phyloP scores from a whole-genome alignment of 1,139 yeast species.

The Zygosaccharomyces sapae region DNA sequence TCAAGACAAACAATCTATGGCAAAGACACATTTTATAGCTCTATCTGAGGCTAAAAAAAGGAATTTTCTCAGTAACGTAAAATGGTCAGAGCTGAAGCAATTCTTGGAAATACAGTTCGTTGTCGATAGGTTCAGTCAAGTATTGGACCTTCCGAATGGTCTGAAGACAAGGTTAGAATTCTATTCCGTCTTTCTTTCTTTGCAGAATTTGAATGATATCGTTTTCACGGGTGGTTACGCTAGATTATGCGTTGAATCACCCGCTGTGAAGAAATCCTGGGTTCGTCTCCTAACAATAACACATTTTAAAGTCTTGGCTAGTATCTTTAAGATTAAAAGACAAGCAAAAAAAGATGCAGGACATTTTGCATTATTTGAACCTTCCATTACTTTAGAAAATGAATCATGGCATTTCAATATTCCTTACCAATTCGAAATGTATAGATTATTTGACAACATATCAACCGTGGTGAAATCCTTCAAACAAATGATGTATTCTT shows the following conservation, averaged over 20 bases:
- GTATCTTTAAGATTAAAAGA: constrained; percentile 30
- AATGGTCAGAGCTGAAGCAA: constrained; percentile 22
- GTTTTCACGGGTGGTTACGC: constrained; percentile 37
- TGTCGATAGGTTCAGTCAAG: constrained; percentile 30
- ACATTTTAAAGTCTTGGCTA: constrained; percentile 34
- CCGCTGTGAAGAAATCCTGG: constrained; percentile 48
- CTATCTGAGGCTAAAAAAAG: constrained; percentile 24
- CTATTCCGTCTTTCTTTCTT: constrained; percentile 28
- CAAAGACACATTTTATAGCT: constrained; percentile 27
- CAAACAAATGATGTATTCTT: constrained; percentile 50
- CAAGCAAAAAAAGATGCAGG: constrained; percentile 33
- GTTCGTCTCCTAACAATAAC: constrained; percentile 45
- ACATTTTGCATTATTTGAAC: constrained; percentile 42
- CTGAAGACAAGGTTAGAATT: constrained; percentile 49
- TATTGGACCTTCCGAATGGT: constrained; percentile 44
- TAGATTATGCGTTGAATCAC: constrained; percentile 54
- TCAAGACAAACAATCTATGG: constrained; percentile 34
- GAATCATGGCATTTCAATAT: constrained; percentile 39
- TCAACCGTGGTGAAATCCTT: constrained; percentile 51
- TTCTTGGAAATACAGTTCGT: constrained; percentile 27
- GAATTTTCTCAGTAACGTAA: constrained; percentile 16
- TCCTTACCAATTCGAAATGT: constrained; percentile 53
- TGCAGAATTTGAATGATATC: constrained; percentile 21
- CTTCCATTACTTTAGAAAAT: constrained; percentile 39
- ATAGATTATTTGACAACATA: constrained; percentile 58